Conservation (phyloP, 1,139 yeast species). For the Geotrichum europaeum region DNA sequence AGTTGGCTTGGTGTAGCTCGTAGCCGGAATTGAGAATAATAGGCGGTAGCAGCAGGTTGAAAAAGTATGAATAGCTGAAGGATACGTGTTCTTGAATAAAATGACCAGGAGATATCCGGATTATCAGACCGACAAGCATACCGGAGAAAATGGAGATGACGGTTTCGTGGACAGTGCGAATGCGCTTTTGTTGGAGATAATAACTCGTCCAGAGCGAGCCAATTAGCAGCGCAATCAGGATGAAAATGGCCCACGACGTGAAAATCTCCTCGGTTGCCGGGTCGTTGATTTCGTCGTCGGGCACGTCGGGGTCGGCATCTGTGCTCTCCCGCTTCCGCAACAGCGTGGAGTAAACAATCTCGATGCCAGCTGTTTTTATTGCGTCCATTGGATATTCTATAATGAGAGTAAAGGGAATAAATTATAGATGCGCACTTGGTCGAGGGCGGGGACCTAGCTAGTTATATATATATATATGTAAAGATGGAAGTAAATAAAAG, state of each 20-base stretch:
- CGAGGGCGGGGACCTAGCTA: background rate
- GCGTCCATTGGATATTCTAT: background rate
- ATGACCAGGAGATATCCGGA: conserved; percentile 89
- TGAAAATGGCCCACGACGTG: conserved; percentile 94
- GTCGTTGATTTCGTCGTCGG: conserved; percentile 60
- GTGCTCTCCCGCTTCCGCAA: conserved; percentile 32
- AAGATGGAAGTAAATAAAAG: no score
- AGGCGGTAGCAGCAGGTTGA: conserved; percentile 91
- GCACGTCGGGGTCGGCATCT: conserved; percentile 37
- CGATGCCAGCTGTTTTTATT: background rate
- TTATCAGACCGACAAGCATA: conserved; percentile 88
- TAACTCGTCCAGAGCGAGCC: conserved; percentile 94
- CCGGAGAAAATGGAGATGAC: conserved; percentile 94
- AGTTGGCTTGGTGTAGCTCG: conserved; percentile 91
- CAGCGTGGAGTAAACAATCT: background rate
- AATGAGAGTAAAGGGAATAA: no score
- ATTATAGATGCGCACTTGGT: no score
- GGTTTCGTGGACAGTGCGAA: conserved; percentile 94
- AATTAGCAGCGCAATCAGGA: conserved; percentile 69
- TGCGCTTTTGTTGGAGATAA: conserved; percentile 82
- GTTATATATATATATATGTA: no score
- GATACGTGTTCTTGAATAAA: conserved; percentile 96
- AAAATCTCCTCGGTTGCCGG: conserved; percentile 96
- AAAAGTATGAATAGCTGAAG: conserved; percentile 89
- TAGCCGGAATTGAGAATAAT: conserved; percentile 94